A percentile compares a stretch with the other conserved stretches of the same genome.
These are phyloP conservation scores for Fusarium sp. DNA, from an alignment of 2,329 filamentous ascomycete genomes.

Conservation along the genomic window DNA sequence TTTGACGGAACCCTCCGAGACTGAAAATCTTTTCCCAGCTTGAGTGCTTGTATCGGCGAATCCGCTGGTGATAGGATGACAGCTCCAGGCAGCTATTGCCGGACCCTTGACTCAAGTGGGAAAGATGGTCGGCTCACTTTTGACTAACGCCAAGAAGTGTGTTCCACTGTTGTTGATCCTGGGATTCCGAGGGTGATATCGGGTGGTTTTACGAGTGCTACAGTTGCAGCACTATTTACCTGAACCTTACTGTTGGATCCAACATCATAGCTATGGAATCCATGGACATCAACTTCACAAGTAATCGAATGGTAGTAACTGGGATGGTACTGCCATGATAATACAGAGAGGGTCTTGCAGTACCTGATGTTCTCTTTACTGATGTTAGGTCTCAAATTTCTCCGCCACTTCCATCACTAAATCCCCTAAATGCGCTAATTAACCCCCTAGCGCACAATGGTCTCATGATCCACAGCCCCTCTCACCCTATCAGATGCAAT, in stretches of 20 bases:
- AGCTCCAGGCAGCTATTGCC: constrained; percentile 24
- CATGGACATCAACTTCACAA: too few species aligned
- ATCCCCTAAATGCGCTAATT: constrained; percentile 10
- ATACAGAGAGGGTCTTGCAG: too few species aligned
- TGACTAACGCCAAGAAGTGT: constrained; percentile 26
- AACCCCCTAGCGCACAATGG: neutral
- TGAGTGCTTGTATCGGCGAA: constrained; percentile 23
- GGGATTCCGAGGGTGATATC: constrained; percentile 2
- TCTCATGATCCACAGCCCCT: neutral
- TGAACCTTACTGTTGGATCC: neutral
- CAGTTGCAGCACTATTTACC: neutral
- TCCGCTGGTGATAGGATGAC: constrained; percentile 4
- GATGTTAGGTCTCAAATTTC: neutral
- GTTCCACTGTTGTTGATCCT: constrained; percentile 8
- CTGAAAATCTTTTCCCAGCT: constrained; percentile 7
- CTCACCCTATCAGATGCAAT: neutral
- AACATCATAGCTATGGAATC: too few species aligned
- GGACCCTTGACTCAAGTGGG: constrained; percentile 2
- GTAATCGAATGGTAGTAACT: too few species aligned
- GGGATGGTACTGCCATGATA: too few species aligned
- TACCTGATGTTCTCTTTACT: too few species aligned
- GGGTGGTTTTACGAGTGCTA: neutral
- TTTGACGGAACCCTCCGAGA: constrained; percentile 5
- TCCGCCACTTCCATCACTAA: constrained; percentile 6
- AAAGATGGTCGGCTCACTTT: constrained; percentile 18